A percentile compares a stretch with the other conserved stretches of the same genome.
phyloP scores from a whole-genome alignment of 352 stramenopile genomes.

The Pythium folliculosum region DNA sequence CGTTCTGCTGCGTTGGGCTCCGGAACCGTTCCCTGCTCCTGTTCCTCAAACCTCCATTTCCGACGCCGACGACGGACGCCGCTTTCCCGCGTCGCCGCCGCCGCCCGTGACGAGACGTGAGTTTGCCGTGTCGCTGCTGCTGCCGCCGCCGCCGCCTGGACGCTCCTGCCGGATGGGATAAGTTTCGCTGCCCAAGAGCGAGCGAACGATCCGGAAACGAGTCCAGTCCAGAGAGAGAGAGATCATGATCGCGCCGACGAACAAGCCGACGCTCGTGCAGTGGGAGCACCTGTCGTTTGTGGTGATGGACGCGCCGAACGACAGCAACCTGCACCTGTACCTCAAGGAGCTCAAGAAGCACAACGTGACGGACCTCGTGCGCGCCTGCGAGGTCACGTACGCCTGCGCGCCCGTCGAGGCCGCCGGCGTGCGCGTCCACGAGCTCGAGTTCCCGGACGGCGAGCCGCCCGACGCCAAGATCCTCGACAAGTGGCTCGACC shows the following conservation, averaged over 20 bases:
- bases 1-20: background rate
- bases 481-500: conserved; percentile 93
- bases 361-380: conserved; percentile 95
- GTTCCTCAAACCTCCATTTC: background rate
- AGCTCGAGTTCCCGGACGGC: conserved; percentile 98
- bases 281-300: conserved; percentile 94
- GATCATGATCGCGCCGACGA: conserved; percentile 73
- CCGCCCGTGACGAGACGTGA: background rate
- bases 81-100: background rate
- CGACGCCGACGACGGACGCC: background rate
- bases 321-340: conserved; percentile 97
- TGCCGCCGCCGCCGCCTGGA: conserved; percentile 8
- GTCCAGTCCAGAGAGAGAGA: conserved; percentile 8
- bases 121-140: conserved; percentile 7
- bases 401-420: conserved; percentile 86
- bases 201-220: conserved; percentile 26
- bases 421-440: conserved; percentile 91
- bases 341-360: conserved; percentile 96
- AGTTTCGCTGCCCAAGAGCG: conserved; percentile 22
- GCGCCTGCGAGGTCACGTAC: conserved; percentile 97
- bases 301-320: conserved; percentile 97
- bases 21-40: background rate
- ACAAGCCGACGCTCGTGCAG: conserved; percentile 88
- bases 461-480: conserved; percentile 92
- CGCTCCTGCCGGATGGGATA: conserved; percentile 48